Evolutionary conservation across 169 alveolate genomes (phyloP), one percentile per base, ranked within the genome.

Genomic region (Cryptosporidium parvum): DNA sequence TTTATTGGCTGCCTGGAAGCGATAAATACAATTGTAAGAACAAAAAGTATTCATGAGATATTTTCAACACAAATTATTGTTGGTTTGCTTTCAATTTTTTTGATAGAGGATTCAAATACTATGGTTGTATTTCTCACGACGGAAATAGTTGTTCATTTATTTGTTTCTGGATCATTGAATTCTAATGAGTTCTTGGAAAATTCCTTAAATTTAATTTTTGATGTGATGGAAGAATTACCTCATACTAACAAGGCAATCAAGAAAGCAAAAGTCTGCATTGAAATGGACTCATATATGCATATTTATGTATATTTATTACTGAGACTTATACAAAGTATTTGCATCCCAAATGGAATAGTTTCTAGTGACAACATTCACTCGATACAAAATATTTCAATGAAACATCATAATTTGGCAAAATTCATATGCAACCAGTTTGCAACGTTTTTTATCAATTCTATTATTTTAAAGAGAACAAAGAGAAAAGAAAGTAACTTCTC

Each of bases 391-490:
- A 56, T 52, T 56, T 73, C 70, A 73, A 59, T 53, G 9, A 80
- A 80, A 18, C 67, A 45, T 14, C 45, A 65, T 45, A 37, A 62
- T n/a, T 29, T 62, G 42, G 75, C 75, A 21, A 80, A 29, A 42
- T 62, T 26, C 51, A 80, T 80, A 4, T 80, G 89, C 39, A 62
- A 51, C 53, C 89, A 80, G 26, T 80, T 80, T 62, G 61, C 89
- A 29, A 45, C 80, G 26, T 80, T 62, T 65, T 80, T 62, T 21
- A 62, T 80, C 14, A 62, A 80, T 23, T 45, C 26, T 26, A 42
- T 62, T 23, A 14, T 65, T 37, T 31, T 80, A 26, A 37, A 59
- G 18, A 80, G 75, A 65, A 45, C 75, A 39, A 80, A 62, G 26
- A 59, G 48, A 45, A 80, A 48, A 65, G 89, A 80, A 8, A 12